A percentile compares a stretch with the other conserved stretches of the same genome.
These are phyloP conservation scores for Aspergillus coremiiformis DNA, from an alignment of 495 filamentous ascomycete genomes.

Conservation along the genomic window DNA sequence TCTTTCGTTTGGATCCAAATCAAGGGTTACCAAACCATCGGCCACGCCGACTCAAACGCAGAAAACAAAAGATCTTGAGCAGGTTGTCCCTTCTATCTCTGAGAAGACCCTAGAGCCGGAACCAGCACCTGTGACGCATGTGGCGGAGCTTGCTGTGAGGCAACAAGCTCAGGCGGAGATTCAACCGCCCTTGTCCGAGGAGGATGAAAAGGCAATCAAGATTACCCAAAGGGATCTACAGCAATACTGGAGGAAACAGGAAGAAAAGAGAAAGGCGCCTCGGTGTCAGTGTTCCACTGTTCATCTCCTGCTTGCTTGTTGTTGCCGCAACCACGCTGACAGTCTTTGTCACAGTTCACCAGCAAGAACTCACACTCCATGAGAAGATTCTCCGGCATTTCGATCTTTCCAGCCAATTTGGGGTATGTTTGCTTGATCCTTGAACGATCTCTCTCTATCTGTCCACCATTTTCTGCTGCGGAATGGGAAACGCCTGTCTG, in stretches of 20 bases:
- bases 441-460: background rate
- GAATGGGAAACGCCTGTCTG: slow-evolving; percentile 4
- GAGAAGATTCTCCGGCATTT: slow-evolving; percentile 87
- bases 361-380: slow-evolving; percentile 56
- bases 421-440: slow-evolving; percentile 50
- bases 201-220: slow-evolving; percentile 49
- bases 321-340: background rate
- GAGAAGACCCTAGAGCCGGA: slow-evolving; percentile 34
- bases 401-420: slow-evolving; percentile 81
- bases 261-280: slow-evolving; percentile 50
- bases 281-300: slow-evolving; percentile 26
- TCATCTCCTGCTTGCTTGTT: background rate
- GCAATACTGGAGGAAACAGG: slow-evolving; percentile 64
- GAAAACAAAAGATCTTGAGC: slow-evolving; percentile 45
- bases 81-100: slow-evolving; percentile 19
- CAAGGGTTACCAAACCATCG: slow-evolving; percentile 66
- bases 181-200: slow-evolving; percentile 39
- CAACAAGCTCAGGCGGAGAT: slow-evolving; percentile 34
- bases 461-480: background rate
- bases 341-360: slow-evolving; percentile 49
- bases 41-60: slow-evolving; percentile 28
- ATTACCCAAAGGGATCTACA: slow-evolving; percentile 58
- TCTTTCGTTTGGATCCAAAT: slow-evolving; percentile 62
- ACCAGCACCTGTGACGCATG: slow-evolving; percentile 25
- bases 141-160: slow-evolving; percentile 42